phyloP scores from a whole-genome alignment of 208 protist species.

The Leishmania major region DNA sequence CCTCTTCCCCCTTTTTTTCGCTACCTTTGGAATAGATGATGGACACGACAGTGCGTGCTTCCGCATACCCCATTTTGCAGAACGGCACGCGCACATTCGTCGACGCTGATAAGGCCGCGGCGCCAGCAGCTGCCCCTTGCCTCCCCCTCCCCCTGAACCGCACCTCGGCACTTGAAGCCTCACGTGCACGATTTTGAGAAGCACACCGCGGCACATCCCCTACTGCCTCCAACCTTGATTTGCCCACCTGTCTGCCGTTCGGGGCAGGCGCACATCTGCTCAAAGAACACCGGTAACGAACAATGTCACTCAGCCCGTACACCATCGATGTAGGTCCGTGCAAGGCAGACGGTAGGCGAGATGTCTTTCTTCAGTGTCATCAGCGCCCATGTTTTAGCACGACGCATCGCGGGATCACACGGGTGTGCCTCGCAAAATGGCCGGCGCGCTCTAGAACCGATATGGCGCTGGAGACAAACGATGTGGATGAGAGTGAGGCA shows the following conservation, averaged over 20 bases:
- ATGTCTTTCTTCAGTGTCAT: constrained; percentile 59
- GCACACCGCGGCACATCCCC: not conserved
- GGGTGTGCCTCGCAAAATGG: constrained; percentile 68
- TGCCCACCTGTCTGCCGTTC: not conserved
- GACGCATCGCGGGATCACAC: constrained; percentile 60
- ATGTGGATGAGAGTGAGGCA: constrained; percentile 20
- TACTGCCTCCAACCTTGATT: not conserved
- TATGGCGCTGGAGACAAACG: not conserved
- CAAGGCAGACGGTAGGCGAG: constrained; percentile 48
- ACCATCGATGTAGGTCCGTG: constrained; percentile 67
- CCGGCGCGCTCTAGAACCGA: constrained; percentile 15
- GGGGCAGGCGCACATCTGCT: not conserved
- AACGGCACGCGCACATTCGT: not conserved
- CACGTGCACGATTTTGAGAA: not conserved
- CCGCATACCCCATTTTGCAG: not conserved
- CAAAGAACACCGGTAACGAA: not conserved
- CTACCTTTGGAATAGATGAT: not conserved
- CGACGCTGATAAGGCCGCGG: not conserved
- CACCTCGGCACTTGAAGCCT: not conserved
- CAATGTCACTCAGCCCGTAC: constrained; percentile 47
- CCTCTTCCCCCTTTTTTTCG: not conserved
- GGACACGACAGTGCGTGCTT: not conserved
- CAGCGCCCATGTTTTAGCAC: constrained; percentile 56
- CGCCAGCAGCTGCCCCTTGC: not conserved
- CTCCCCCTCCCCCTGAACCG: not conserved